A percentile compares a stretch with the other conserved stretches of the same genome.
These are phyloP conservation scores for Ophiocytium majus DNA, from an alignment of 352 stramenopile genomes.

Conservation along the genomic window DNA sequence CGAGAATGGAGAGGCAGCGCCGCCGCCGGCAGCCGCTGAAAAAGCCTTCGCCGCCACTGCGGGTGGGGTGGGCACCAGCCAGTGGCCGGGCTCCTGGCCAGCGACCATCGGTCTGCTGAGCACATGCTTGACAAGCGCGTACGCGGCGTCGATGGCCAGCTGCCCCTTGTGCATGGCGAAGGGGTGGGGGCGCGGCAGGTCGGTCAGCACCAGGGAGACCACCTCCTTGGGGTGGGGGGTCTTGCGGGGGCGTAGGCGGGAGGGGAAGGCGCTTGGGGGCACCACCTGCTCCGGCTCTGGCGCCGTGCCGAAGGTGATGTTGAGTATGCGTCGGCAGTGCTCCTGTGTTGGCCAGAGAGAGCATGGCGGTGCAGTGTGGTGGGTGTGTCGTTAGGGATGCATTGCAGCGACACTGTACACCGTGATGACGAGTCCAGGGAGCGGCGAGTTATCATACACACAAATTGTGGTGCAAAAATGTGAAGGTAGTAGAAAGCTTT, in stretches of 20 bases:
- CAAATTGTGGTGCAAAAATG: background rate
- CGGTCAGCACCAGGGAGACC: slow-evolving; percentile 28
- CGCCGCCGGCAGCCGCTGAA: no score
- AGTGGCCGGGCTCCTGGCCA: slow-evolving; percentile 34
- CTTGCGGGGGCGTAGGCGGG: background rate
- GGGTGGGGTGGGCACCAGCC: no score
- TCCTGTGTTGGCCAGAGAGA: background rate
- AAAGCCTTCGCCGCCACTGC: no score
- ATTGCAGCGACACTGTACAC: background rate
- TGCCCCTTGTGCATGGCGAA: slow-evolving; percentile 52
- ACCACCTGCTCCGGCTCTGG: background rate
- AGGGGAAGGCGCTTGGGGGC: background rate
- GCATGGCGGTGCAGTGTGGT: background rate
- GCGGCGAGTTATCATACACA: background rate
- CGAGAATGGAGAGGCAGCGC: no score
- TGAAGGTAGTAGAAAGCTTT: no score
- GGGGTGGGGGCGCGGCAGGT: slow-evolving; percentile 44
- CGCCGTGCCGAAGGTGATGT: slow-evolving; percentile 41
- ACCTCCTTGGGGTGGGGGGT: slow-evolving; percentile 26
- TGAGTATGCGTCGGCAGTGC: slow-evolving; percentile 43
- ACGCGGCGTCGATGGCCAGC: slow-evolving; percentile 25
- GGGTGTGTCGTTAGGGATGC: background rate
- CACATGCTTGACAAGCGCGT: slow-evolving; percentile 28
- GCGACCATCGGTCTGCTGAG: slow-evolving; percentile 25
- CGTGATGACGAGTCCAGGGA: background rate